Conservation (phyloP, 192 early-diverging fungal genomes). For the Coemansia sp. region DNA sequence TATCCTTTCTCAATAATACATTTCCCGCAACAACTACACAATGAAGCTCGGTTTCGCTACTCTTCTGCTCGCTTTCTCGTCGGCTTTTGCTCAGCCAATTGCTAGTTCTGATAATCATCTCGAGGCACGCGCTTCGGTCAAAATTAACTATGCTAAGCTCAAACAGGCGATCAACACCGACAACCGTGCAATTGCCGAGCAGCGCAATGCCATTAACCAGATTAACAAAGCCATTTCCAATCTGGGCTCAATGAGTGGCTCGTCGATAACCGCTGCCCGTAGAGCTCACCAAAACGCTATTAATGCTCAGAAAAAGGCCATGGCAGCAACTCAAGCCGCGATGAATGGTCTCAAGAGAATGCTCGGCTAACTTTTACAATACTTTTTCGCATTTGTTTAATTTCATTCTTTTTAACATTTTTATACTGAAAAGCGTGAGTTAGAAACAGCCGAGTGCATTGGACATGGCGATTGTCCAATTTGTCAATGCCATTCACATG, state of each 20-base stretch:
- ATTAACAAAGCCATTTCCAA: background rate
- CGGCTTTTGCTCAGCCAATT: conserved; percentile 4
- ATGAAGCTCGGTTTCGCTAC: conserved; percentile 14
- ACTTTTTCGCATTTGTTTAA: background rate
- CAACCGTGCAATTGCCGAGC: background rate
- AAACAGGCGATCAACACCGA: conserved; percentile 4
- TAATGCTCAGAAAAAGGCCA: conserved; percentile 8
- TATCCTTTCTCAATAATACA: background rate
- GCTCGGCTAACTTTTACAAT: background rate
- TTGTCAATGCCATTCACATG: too few species aligned
- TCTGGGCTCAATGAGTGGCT: conserved; percentile 3
- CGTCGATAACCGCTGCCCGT: conserved; percentile 1
- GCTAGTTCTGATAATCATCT: conserved; percentile 1
- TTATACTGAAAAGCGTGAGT: too few species aligned
- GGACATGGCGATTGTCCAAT: too few species aligned
- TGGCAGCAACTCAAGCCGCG: background rate
- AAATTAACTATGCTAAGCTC: background rate
- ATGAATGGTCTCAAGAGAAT: background rate
- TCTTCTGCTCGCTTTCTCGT: conserved; percentile 2
- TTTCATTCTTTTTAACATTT: too few species aligned
- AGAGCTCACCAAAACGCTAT: conserved; percentile 1
- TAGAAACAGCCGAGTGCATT: too few species aligned
- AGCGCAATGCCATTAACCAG: conserved; percentile 1
- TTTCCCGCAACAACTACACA: background rate
- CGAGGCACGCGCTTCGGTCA: background rate